Evolutionary conservation across 1,284 basidiomycete genomes (phyloP).

Genomic region (Phlebopus sp.): DNA sequence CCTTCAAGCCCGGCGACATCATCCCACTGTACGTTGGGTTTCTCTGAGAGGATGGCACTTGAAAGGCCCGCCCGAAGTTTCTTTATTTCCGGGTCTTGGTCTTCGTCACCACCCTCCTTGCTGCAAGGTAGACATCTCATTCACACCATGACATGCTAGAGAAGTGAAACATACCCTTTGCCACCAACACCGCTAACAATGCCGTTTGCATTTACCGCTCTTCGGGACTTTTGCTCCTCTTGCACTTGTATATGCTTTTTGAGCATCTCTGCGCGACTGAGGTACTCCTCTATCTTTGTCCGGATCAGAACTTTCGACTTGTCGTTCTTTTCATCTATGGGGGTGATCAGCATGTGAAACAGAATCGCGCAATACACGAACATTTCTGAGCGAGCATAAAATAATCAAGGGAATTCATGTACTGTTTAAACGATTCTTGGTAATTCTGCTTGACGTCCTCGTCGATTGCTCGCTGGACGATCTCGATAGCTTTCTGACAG

Average conservation of each 20-base stretch:
- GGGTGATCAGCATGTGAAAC: background rate
- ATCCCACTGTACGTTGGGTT: slow-evolving; percentile 96
- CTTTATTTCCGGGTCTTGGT: slow-evolving; percentile 90
- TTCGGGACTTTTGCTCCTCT: slow-evolving; percentile 69
- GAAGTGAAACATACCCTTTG: slow-evolving; percentile 54
- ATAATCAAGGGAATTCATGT: slow-evolving; percentile 95
- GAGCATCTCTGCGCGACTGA: slow-evolving; percentile 88
- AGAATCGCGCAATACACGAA: slow-evolving; percentile 26
- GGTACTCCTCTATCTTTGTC: slow-evolving; percentile 89
- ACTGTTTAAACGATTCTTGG: slow-evolving; percentile 89
- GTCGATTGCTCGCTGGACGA: slow-evolving; percentile 94
- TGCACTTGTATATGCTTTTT: slow-evolving; percentile 76
- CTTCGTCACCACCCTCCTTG: slow-evolving; percentile 73
- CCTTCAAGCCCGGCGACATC: slow-evolving; percentile 95
- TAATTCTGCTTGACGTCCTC: slow-evolving; percentile 95
- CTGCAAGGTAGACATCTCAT: slow-evolving; percentile 27
- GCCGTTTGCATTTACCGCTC: slow-evolving; percentile 79
- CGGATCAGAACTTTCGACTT: slow-evolving; percentile 88
- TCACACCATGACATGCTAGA: background rate
- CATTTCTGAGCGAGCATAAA: slow-evolving; percentile 88
- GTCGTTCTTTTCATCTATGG: slow-evolving; percentile 92
- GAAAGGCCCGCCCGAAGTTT: slow-evolving; percentile 89
- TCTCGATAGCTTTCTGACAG: slow-evolving; percentile 85
- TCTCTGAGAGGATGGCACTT: slow-evolving; percentile 90
- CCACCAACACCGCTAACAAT: slow-evolving; percentile 59